Base-by-base conservation (phyloP, 2,329 filamentous ascomycete genomes). In the Fusarium duplospermum region DNA sequence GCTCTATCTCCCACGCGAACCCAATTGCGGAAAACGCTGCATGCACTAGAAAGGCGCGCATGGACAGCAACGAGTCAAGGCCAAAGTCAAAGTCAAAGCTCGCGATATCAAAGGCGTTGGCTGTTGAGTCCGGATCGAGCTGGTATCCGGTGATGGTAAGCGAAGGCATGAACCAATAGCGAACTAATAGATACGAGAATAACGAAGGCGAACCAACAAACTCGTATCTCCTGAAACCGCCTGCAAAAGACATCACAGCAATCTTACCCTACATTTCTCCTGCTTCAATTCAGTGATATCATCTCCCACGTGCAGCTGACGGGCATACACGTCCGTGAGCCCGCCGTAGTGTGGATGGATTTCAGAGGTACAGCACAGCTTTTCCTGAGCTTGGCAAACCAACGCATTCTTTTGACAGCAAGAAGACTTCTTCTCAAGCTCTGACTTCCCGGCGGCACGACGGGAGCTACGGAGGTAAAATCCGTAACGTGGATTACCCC, bases 401-500 rank as follows among this genome's bases (percentile, higher is more conserved):
- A 14, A 18, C 14, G 57, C 33, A 24, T 9, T 22, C 50, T 38
- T 33, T 16, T 31, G 54, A 29, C n/a, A 13, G n/a, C 33, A 24
- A 45, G 9, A 61, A 62, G 31, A 6, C 24, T 10, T 50, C 40
- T 27, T 40, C 38, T 22, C 47, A 60, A 62, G 61, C 61, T 72
- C 52, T 33, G 31, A 42, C 64, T 50, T 66, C 18, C 50, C 42
- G 36, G 35, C 38, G 59, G 58, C 33, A 59, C n/a, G 29, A 27
- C 66, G 69, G 69, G 58, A 73, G 61, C 69, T 59, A 72, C 50
- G 50, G 70, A 47, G 18, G 14, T 14, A 36, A 31, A 58, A 27
- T 27, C 69, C 69, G 61, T 58, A n/a, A 14, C 35, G 58, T 50
- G 52, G 45, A 67, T 4, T 13, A 22, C 61, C 62, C 59, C 56